Evolutionary conservation across 2,329 filamentous ascomycete genomes (phyloP).

Genomic region (Colletotrichum orbiculare): DNA sequence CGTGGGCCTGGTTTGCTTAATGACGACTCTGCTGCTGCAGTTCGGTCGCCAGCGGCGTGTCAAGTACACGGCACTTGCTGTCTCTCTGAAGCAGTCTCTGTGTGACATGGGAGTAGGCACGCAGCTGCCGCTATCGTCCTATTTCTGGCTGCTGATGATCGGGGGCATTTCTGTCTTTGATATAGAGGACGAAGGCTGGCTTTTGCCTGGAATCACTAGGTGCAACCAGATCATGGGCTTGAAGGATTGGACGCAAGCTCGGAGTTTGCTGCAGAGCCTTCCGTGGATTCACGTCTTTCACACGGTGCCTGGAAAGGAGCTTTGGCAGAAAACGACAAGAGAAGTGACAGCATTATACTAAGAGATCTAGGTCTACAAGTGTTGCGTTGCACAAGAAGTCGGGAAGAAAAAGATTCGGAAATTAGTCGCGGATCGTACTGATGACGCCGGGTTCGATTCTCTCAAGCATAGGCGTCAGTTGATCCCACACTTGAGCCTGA

Average conservation of each 20-base stretch:
- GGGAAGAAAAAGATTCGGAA: background rate
- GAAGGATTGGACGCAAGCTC: background rate
- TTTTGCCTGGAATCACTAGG: background rate
- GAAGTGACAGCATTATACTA: too few species aligned
- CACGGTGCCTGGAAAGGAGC: background rate
- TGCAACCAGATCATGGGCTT: background rate
- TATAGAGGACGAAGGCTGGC: background rate
- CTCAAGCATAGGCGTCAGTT: background rate
- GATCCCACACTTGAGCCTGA: background rate
- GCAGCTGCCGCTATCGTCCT: too few species aligned
- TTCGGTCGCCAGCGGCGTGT: background rate
- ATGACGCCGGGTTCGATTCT: background rate
- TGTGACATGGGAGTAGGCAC: background rate
- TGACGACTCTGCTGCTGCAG: background rate
- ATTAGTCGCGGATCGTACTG: background rate
- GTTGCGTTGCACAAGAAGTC: too few species aligned
- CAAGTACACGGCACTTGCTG: background rate
- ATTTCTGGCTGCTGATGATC: background rate
- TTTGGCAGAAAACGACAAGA: background rate
- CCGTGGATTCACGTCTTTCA: background rate
- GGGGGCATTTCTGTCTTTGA: conserved; percentile 1
- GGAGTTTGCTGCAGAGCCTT: background rate
- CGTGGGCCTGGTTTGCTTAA: background rate
- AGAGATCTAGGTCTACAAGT: too few species aligned
- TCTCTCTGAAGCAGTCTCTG: background rate